Evolutionary conservation across 2,329 filamentous ascomycete genomes (phyloP).

Genomic region (Achaetomium macrosporum): DNA sequence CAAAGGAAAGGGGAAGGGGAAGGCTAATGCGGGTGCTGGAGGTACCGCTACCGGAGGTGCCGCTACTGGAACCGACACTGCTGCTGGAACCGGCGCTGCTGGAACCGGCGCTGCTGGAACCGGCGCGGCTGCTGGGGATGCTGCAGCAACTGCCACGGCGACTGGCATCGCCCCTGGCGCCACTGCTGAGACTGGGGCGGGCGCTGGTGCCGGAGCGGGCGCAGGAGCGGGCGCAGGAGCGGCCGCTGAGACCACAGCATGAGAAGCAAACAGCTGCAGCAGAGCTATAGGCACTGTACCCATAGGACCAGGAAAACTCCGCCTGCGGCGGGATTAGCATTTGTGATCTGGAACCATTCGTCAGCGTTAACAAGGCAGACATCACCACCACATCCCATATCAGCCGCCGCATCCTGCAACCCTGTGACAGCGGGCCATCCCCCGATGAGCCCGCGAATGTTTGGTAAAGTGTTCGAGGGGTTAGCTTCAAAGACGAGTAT

Average conservation of each 20-base stretch:
- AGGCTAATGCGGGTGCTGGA: background rate
- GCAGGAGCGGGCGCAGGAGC: background rate
- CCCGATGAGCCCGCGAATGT: too few relatives aligned
- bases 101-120: background rate
- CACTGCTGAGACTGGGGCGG: background rate
- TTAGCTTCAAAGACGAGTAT: too few relatives aligned
- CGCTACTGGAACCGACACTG: background rate
- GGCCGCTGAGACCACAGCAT: background rate
- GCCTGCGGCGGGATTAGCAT: too few relatives aligned
- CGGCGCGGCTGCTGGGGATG: background rate
- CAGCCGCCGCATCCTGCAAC: too few relatives aligned
- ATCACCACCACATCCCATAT: too few relatives aligned
- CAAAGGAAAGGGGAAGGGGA: conserved; percentile 4
- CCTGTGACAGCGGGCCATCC: too few relatives aligned
- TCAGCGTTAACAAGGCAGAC: too few relatives aligned
- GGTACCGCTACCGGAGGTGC: background rate
- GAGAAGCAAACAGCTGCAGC: too few relatives aligned
- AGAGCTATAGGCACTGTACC: background rate
- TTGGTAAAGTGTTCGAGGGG: too few relatives aligned
- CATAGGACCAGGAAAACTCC: too few relatives aligned
- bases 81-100: background rate
- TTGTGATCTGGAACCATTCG: too few relatives aligned
- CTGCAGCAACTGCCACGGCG: background rate
- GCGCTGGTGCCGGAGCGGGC: background rate
- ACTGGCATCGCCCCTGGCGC: background rate